Conservation (phyloP, 2,329 filamentous ascomycete species). For the Aspergillus calidoustus region DNA sequence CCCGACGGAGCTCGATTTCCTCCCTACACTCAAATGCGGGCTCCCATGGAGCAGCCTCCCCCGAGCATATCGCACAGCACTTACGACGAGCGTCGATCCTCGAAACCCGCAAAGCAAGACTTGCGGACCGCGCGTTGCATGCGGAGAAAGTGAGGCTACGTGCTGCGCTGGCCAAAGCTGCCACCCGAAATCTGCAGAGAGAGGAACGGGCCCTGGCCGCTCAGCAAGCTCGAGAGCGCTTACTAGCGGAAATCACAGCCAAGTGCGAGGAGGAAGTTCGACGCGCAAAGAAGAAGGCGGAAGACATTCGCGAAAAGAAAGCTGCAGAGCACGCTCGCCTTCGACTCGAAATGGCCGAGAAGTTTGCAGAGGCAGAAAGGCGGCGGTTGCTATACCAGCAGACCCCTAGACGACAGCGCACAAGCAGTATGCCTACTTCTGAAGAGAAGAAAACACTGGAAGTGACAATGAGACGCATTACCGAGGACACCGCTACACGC, state of each 20-base stretch:
- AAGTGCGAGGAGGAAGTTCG: slow-evolving; percentile 69
- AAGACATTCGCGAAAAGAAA: slow-evolving; percentile 68
- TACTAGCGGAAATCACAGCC: slow-evolving; percentile 67
- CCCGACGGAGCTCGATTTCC: slow-evolving; percentile 67
- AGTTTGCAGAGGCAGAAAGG: slow-evolving; percentile 66
- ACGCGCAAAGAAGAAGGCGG: slow-evolving; percentile 68
- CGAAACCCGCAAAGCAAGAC: slow-evolving; percentile 65
- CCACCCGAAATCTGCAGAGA: slow-evolving; percentile 59
- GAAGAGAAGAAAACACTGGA: slow-evolving; percentile 49
- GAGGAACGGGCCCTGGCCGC: slow-evolving; percentile 68
- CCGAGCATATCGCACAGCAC: slow-evolving; percentile 67
- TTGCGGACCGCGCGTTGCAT: slow-evolving; percentile 68
- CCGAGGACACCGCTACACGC: slow-evolving; percentile 58
- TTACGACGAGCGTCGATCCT: slow-evolving; percentile 68
- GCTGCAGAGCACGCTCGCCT: slow-evolving; percentile 64
- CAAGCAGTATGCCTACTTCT: slow-evolving; percentile 53
- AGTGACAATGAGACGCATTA: slow-evolving; percentile 44
- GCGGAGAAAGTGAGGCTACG: slow-evolving; percentile 68
- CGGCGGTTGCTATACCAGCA: slow-evolving; percentile 56
- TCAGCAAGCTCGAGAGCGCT: slow-evolving; percentile 65
- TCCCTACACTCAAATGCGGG: slow-evolving; percentile 62
- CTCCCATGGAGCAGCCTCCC: slow-evolving; percentile 55
- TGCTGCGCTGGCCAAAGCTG: slow-evolving; percentile 65
- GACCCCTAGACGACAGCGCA: slow-evolving; percentile 55
- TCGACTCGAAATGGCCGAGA: slow-evolving; percentile 66